Conservation (phyloP, 768 basidiomycete species). For the Pleurotus cornucopiae region DNA sequence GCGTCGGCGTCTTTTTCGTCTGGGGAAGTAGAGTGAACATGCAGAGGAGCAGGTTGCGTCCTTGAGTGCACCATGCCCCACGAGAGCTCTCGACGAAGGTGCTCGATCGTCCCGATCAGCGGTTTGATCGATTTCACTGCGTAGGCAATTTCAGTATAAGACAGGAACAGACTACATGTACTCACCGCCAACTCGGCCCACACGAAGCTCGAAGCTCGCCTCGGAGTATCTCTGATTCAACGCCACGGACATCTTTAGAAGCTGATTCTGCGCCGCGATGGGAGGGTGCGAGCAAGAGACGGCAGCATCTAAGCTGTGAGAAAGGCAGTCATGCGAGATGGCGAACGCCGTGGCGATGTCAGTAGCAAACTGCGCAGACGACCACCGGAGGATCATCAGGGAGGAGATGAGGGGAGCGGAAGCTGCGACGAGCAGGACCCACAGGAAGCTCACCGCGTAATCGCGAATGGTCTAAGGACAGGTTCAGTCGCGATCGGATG, state of each 20-base stretch:
- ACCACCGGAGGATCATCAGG: constrained; percentile 35
- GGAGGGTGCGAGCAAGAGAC: constrained; percentile 14
- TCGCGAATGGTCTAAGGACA: constrained; percentile 18
- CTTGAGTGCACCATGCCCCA: constrained; percentile 33
- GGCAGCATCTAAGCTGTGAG: constrained; percentile 22
- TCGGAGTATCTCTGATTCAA: constrained; percentile 38
- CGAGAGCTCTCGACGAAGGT: constrained; percentile 39
- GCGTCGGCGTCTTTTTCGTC: constrained; percentile 13
- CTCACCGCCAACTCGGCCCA: constrained; percentile 40
- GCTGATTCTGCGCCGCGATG: constrained; percentile 16
- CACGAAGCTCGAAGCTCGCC: constrained; percentile 40
- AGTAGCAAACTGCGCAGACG: constrained; percentile 37
- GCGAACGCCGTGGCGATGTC: constrained; percentile 32
- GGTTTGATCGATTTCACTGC: constrained; percentile 38
- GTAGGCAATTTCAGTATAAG: constrained; percentile 7
- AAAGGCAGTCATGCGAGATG: constrained; percentile 28
- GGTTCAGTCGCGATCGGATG: background rate
- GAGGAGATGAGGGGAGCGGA: constrained; percentile 30
- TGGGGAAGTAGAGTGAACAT: constrained; percentile 3
- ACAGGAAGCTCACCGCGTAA: constrained; percentile 30
- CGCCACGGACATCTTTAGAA: constrained; percentile 30
- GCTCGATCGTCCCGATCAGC: constrained; percentile 39
- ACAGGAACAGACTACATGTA: background rate
- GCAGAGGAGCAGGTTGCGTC: constrained; percentile 14
- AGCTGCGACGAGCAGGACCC: constrained; percentile 36